A percentile compares a stretch with the other conserved stretches of the same genome.
phyloP scores from a whole-genome alignment of 352 stramenopile species.

The Phytophthora nicotianae region DNA sequence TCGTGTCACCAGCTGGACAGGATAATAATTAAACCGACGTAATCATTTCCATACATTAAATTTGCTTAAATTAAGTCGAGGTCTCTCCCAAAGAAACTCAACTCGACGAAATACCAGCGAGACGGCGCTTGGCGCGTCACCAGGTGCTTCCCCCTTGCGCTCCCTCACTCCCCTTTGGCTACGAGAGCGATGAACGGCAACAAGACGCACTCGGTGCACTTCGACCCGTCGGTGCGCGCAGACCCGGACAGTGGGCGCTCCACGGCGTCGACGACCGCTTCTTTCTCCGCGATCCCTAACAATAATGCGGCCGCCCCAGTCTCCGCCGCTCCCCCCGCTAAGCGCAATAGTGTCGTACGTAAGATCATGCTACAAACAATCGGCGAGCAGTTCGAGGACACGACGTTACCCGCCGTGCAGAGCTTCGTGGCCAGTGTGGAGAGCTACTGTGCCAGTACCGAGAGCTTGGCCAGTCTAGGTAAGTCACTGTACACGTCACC shows the following conservation, averaged over 20 bases:
- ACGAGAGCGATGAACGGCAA: constrained; percentile 49
- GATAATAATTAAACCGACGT: constrained; percentile 11
- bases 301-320: neutral
- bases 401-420: constrained; percentile 69
- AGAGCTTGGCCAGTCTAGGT: constrained; percentile 80
- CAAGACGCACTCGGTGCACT: constrained; percentile 70
- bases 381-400: constrained; percentile 75
- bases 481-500: constrained; percentile 85
- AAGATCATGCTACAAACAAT: constrained; percentile 85
- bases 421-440: constrained; percentile 75
- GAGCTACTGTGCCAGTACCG: constrained; percentile 73
- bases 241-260: constrained; percentile 63
- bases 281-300: neutral
- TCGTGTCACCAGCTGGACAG: constrained; percentile 4
- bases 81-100: constrained; percentile 20
- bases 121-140: constrained; percentile 15
- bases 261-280: constrained; percentile 10
- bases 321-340: constrained; percentile 3
- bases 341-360: constrained; percentile 56
- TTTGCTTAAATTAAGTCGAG: constrained; percentile 11
- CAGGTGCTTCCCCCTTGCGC: neutral
- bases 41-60: constrained; percentile 19
- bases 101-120: constrained; percentile 30
- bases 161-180: constrained; percentile 8
- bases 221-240: constrained; percentile 60